Evolutionary conservation across 1,284 basidiomycete species (phyloP), one percentile per base, ranked within the genome.

Genomic region (Omphalotus olearius): DNA sequence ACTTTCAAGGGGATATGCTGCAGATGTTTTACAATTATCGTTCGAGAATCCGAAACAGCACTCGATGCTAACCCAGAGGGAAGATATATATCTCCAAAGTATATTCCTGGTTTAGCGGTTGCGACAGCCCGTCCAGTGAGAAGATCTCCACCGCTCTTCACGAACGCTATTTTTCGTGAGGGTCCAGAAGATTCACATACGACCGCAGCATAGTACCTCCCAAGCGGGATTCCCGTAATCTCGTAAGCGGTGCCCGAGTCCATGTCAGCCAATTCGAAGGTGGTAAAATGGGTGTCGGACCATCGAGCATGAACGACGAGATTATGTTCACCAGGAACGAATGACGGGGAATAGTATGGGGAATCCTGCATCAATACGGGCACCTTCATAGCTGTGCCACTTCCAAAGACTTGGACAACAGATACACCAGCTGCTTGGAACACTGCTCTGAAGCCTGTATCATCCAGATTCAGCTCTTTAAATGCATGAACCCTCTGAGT

Each of bases 281-380:
- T 72, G 1, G 82, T 79, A 62, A 85, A 85, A 53, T 73, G 64
- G 2, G 68, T 69, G 58, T 87, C 75, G 0, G 84, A 85, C 85
- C 85, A 88, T 16, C 81, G 77, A 6, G 78, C 76, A 45, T 87
- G 85, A 11, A 88, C 60, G 17, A 86, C 66, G 10, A 83, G 62
- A 45, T 81, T 63, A 6, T 66, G 67, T 11, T 68, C 64, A 10
- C 72, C 72, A 35, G 73, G 74, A 26, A 88, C 76, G 59, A 87
- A 85, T 1, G 78, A 73, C 0, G 85, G 85, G 0, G 85, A 84
- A 57, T 83, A 85, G 58, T 88, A 88, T 1, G 84, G 70, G 3
- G 74, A 68, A 5, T 65, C 63, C 4, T 69, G 54, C 44, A 79
- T 59, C 1, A 76, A 64, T 10, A 75, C 69, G 5, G 85, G 84